Evolutionary conservation across 148 eudicot species (phyloP), one percentile per base, ranked within the genome.

Genomic region (Fagopyrum homotropicum): DNA sequence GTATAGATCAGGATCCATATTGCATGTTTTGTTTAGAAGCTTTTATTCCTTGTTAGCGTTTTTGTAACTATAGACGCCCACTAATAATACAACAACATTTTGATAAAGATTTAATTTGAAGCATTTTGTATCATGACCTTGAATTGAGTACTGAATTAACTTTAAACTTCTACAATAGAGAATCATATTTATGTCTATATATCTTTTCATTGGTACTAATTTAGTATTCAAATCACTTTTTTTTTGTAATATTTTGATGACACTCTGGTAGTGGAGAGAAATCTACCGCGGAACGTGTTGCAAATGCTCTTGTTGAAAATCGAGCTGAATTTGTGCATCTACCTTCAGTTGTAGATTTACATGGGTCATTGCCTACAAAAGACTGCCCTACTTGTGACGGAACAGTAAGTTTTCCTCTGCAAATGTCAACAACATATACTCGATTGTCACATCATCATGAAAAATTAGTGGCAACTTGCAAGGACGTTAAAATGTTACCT

Each of bases 341-440:
- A 77, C 93, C 97, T 81, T 83, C 90, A 77, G 75, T 86, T 72
- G n/a, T 88, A 63, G 93, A 91, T 83, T 81, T 87, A 73, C 83
- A 90, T 73, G 76, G 83, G 10, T 93, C 92, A 52, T 81, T 94
- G 83, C 97, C 97, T 73, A 81, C 93, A 22, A 91, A 91, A 81
- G 91, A 91, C 45, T 94, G 98, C 66, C 91, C 95, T 55, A 79
- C 77, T 81, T 94, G 98, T 85, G 89, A 91, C 78, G 98, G 91
- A 84, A 82, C 96, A 10, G 96, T 91, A 76, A 88, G 93, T 77
- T 44, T 56, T 80, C 61, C 73, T 22, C 64, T 68, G 46, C 29
- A n/a, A 54, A 26, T 12, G 44, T 66, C 71, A 26, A 19, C 30
- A 30, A 9, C 35, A 2, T 59, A 30, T 59, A 59, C 35, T 59